phyloP scores from a whole-genome alignment of 2,329 filamentous ascomycete species.

The Hypocreales sp. region DNA sequence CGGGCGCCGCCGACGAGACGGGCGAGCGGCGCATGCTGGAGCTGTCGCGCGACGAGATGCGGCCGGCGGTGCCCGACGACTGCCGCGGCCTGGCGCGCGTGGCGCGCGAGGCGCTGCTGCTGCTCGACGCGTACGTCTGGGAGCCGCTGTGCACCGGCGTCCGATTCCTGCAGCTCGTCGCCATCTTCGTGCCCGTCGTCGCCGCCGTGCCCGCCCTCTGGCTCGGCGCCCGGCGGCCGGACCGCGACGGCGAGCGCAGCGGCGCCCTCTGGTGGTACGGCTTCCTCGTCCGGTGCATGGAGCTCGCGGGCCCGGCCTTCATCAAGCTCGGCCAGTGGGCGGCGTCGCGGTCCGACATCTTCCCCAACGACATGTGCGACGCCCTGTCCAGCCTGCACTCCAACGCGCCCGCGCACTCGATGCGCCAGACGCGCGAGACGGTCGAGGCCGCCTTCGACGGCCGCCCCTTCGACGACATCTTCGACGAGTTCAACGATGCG shows the following conservation, averaged over 20 bases:
- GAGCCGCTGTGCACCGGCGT: slow-evolving; percentile 79
- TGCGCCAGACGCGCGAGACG: slow-evolving; percentile 63
- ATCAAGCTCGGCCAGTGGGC: slow-evolving; percentile 99
- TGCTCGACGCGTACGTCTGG: slow-evolving; percentile 57
- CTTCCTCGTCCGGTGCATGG: slow-evolving; percentile 80
- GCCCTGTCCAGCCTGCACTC: slow-evolving; percentile 94
- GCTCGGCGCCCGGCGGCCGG: slow-evolving; percentile 49
- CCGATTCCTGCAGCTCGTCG: slow-evolving; percentile 72
- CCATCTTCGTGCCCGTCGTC: slow-evolving; percentile 87
- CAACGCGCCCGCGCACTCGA: slow-evolving; percentile 79
- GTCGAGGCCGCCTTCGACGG: slow-evolving; percentile 72
- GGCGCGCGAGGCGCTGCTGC: slow-evolving; percentile 44
- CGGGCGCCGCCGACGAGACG: slow-evolving; percentile 39
- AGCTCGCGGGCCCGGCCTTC: slow-evolving; percentile 83
- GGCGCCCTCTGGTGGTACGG: slow-evolving; percentile 92
- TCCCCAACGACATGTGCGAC: slow-evolving; percentile 79
- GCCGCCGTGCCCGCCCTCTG: slow-evolving; percentile 65
- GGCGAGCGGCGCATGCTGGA: slow-evolving; percentile 78
- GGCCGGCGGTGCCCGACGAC: slow-evolving; percentile 48
- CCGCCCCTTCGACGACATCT: slow-evolving; percentile 73
- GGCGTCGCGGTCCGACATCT: slow-evolving; percentile 89
- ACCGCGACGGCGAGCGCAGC: slow-evolving; percentile 56
- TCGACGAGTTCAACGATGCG: slow-evolving; percentile 83
- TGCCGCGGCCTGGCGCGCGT: slow-evolving; percentile 43
- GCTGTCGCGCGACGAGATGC: slow-evolving; percentile 62